Percentiles rank a stretch among this genome's conserved stretches.
phyloP scores from a whole-genome alignment of 208 protist species.

The Endotrypanum monterogeii region DNA sequence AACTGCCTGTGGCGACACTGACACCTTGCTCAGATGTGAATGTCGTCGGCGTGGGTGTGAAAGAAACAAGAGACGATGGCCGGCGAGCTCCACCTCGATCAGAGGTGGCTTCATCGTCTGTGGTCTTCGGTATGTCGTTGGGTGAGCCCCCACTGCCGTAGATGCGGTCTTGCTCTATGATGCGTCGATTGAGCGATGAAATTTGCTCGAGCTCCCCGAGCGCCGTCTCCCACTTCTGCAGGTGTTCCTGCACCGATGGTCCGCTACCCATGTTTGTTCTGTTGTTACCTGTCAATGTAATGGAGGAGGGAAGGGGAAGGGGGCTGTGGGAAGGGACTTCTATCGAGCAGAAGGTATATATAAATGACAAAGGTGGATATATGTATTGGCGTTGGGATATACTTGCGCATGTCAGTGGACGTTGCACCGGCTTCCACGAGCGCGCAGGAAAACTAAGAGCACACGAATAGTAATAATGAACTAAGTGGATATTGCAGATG shows the following conservation, averaged over 20 bases:
- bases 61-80: slow-evolving; percentile 75
- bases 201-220: slow-evolving; percentile 68
- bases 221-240: slow-evolving; percentile 74
- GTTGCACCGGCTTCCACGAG: neutral
- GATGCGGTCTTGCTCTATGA: slow-evolving; percentile 68
- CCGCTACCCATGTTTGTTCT: slow-evolving; percentile 54
- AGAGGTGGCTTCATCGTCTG: slow-evolving; percentile 35
- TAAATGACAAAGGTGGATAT: neutral
- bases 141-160: slow-evolving; percentile 27
- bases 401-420: neutral
- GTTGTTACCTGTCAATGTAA: neutral
- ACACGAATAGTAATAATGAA: neutral
- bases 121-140: slow-evolving; percentile 16
- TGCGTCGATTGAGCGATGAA: slow-evolving; percentile 45
- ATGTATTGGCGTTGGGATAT: neutral
- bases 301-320: neutral
- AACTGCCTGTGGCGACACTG: slow-evolving; percentile 26
- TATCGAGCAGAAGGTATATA: neutral
- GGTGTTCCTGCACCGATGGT: slow-evolving; percentile 63
- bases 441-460: neutral
- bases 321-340: neutral
- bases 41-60: slow-evolving; percentile 35
- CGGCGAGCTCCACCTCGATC: slow-evolving; percentile 31
- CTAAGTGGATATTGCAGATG: neutral
- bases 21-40: slow-evolving; percentile 21